phyloP scores from a whole-genome alignment of 352 stramenopile species.

The Plasmopara viticola region DNA sequence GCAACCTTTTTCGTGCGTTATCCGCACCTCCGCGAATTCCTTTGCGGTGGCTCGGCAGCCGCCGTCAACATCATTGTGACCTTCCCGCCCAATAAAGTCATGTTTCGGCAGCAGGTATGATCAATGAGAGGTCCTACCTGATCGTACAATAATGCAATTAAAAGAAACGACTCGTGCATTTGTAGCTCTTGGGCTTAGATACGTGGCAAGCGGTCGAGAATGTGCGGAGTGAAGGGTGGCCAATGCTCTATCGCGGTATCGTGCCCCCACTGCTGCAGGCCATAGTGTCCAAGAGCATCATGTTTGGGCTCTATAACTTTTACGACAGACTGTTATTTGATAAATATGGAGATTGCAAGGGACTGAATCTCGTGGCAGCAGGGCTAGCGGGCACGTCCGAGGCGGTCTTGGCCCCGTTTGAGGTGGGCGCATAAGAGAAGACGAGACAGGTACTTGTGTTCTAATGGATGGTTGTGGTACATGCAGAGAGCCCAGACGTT shows the following conservation, averaged over 20 bases:
- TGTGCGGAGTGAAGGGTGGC: slow-evolving; percentile 48
- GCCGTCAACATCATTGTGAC: slow-evolving; percentile 86
- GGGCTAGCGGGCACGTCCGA: slow-evolving; percentile 75
- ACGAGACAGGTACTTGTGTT: neutral
- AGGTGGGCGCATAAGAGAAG: slow-evolving; percentile 31
- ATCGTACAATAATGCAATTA: neutral
- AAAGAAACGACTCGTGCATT: neutral
- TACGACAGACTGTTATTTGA: slow-evolving; percentile 59
- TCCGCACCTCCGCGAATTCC: slow-evolving; percentile 75
- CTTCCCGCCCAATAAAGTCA: slow-evolving; percentile 86
- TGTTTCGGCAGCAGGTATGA: slow-evolving; percentile 85
- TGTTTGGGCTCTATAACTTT: slow-evolving; percentile 88
- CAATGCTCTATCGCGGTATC: slow-evolving; percentile 79
- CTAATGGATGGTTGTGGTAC: neutral
- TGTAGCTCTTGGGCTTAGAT: slow-evolving; percentile 67
- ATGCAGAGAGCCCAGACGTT: slow-evolving; percentile 76
- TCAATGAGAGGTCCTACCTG: neutral
- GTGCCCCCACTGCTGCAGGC: slow-evolving; percentile 79
- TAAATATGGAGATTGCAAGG: slow-evolving; percentile 34
- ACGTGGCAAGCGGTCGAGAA: slow-evolving; percentile 67
- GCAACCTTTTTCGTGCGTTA: slow-evolving; percentile 40
- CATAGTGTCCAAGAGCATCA: slow-evolving; percentile 83
- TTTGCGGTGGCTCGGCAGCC: slow-evolving; percentile 69
- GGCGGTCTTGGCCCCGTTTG: slow-evolving; percentile 78
- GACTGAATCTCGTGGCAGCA: slow-evolving; percentile 51